A percentile compares a stretch with the other conserved stretches of the same genome.
Evolutionary conservation across 306 rosid genomes (phyloP).

Genomic region (Quercus berberidifolia): DNA sequence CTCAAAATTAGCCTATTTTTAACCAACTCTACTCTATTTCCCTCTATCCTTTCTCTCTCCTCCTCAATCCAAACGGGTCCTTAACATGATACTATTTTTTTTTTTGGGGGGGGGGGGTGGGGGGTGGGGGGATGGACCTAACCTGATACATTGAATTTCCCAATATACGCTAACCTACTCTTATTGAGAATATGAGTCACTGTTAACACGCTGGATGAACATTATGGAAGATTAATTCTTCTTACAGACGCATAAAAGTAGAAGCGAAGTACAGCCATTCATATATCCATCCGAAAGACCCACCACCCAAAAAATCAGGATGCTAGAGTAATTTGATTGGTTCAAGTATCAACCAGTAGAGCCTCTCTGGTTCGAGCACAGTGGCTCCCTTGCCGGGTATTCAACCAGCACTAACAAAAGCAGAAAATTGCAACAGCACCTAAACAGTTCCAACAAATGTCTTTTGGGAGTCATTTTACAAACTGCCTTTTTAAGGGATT

Average conservation of each 20-base stretch:
- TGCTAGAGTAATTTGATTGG: slow-evolving; percentile 13
- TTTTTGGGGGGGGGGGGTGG: too few relatives aligned
- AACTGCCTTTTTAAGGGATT: slow-evolving; percentile 24
- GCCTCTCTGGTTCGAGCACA: background rate
- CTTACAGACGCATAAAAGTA: background rate
- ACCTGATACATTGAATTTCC: too few relatives aligned
- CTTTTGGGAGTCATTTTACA: slow-evolving; percentile 12
- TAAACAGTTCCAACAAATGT: slow-evolving; percentile 17
- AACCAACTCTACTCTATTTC: too few relatives aligned
- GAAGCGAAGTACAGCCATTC: slow-evolving; percentile 26
- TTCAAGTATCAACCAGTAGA: slow-evolving; percentile 15
- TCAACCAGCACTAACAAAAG: slow-evolving; percentile 25
- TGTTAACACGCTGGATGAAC: background rate
- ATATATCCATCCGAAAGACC: slow-evolving; percentile 23
- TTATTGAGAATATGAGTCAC: too few relatives aligned
- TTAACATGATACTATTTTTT: too few relatives aligned
- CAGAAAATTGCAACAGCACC: slow-evolving; percentile 1
- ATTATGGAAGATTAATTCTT: slow-evolving; percentile 5
- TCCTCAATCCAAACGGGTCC: too few relatives aligned
- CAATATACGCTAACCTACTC: too few relatives aligned
- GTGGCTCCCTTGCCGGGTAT: slow-evolving; percentile 30
- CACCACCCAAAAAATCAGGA: slow-evolving; percentile 46
- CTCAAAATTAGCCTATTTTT: too few relatives aligned
- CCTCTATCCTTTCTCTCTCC: too few relatives aligned
- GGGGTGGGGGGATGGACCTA: too few relatives aligned